Base-by-base conservation (phyloP, 2,329 filamentous ascomycete species). In the Cladosporium sphaerospermum region DNA sequence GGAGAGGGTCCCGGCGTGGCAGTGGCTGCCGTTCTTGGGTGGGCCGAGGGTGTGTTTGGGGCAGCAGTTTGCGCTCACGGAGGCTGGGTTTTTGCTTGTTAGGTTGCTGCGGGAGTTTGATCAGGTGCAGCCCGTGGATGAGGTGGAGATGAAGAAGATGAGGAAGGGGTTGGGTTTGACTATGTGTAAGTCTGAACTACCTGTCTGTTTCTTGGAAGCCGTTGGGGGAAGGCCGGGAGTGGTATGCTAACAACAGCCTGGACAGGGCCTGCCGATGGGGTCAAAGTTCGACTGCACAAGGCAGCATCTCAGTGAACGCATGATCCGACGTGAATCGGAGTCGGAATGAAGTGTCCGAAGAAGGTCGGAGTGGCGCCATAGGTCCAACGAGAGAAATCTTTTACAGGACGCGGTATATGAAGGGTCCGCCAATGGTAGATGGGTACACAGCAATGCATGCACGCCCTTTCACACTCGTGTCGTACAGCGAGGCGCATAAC, bases 11-110 rank as follows among this genome's bases (percentile, higher is more conserved):
- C 56, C 60, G 9, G 55, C 54, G 9, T 62, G 60, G 62, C 49
- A 56, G 28, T 62, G 42, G 31, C 28, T 59, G 28, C 72, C 72
- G 0, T 74, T 74, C 51, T 69, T 73, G 37, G 73, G 72, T 2
- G 73, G 73, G 0, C 72, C 72, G 4, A 54, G 73, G 9, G 70
- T 74, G 28, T 75, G 73, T 56, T 64, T 73, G 13, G 73, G 73
- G 0, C 73, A 75, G 63, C 71, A 75, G 49, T 75, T 74, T 57
- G 73, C 73, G 9, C 62, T 75, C 5, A 73, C 69, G 0, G 71
- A 75, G 57, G 73, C 74, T 62, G 68, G 59, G 1, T 76, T 74
- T 57, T 72, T 73, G 19, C 61, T 75, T 19, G 70, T 72, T 10
- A 62, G 73, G 31, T 44, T 76, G 42, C 64, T 75, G 50, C 71